A percentile compares a stretch with the other conserved stretches of the same genome.
Conservation (phyloP, 2,329 filamentous ascomycete species). For the Bipolaris bicolor region DNA sequence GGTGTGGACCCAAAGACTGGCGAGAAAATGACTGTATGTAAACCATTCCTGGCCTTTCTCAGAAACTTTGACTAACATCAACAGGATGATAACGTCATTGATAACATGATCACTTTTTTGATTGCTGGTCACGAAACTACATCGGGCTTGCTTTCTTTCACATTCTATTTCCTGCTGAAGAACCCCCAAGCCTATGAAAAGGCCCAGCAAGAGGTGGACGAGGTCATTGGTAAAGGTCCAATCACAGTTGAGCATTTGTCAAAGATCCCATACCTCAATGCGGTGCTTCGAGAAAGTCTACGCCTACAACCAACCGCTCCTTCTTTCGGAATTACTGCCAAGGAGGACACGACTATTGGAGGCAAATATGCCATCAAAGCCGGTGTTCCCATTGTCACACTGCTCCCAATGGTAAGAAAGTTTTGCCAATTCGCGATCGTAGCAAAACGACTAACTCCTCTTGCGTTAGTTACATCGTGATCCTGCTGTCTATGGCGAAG, state of each 20-base stretch:
- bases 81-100: slow-evolving; percentile 65
- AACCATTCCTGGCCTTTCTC: no score
- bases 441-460: background rate
- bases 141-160: slow-evolving; percentile 48
- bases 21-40: slow-evolving; percentile 54
- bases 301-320: slow-evolving; percentile 62
- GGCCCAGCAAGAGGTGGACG: slow-evolving; percentile 62
- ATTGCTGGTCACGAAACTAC: slow-evolving; percentile 53
- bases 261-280: slow-evolving; percentile 62
- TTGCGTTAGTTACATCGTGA: slow-evolving; percentile 48
- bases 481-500: slow-evolving; percentile 52
- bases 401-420: slow-evolving; percentile 34
- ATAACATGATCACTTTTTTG: slow-evolving; percentile 73
- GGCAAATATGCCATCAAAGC: slow-evolving; percentile 50
- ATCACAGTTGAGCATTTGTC: slow-evolving; percentile 58
- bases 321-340: slow-evolving; percentile 51
- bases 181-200: slow-evolving; percentile 57
- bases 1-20: slow-evolving; percentile 67
- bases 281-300: slow-evolving; percentile 62
- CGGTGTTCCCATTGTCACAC: slow-evolving; percentile 39
- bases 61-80: background rate
- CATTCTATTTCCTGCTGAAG: slow-evolving; percentile 60
- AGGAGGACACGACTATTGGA: slow-evolving; percentile 41
- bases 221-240: slow-evolving; percentile 56
- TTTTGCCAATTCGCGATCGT: background rate